Evolutionary conservation across 2,329 filamentous ascomycete species (phyloP).

Genomic region (Pestalotiopsis sp.): DNA sequence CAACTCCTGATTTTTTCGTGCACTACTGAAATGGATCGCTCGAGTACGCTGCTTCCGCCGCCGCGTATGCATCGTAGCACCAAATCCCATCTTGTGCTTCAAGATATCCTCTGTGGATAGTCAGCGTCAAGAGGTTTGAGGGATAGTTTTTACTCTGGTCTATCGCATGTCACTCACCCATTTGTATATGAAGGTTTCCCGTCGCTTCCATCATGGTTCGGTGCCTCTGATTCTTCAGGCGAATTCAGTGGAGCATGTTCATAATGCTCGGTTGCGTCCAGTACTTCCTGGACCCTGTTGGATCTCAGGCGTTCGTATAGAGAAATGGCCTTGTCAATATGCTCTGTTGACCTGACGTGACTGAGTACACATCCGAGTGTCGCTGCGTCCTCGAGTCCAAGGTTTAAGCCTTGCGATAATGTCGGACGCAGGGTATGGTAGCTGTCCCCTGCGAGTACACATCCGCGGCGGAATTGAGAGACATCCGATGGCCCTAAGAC

Average conservation of each 20-base stretch:
- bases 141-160: no score
- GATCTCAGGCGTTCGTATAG: conserved; percentile 2
- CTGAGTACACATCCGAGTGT: background rate
- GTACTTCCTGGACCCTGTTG: background rate
- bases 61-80: background rate
- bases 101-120: background rate
- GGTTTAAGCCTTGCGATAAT: conserved; percentile 8
- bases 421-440: conserved; percentile 1
- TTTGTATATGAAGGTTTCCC: no score
- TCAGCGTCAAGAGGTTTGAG: background rate
- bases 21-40: background rate
- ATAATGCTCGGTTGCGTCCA: background rate
- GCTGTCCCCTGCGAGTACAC: conserved; percentile 5
- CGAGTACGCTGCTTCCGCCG: background rate
- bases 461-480: no score
- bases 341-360: background rate
- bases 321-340: background rate
- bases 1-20: no score
- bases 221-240: background rate
- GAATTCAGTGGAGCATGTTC: background rate
- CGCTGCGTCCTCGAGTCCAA: conserved; percentile 11
- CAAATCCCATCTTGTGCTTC: background rate
- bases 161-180: background rate
- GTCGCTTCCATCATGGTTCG: no score
- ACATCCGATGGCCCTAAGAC: no score